These are phyloP conservation scores for Agrocybe pediades DNA, from an alignment of 768 basidiomycete genomes.

Conservation along the genomic window DNA sequence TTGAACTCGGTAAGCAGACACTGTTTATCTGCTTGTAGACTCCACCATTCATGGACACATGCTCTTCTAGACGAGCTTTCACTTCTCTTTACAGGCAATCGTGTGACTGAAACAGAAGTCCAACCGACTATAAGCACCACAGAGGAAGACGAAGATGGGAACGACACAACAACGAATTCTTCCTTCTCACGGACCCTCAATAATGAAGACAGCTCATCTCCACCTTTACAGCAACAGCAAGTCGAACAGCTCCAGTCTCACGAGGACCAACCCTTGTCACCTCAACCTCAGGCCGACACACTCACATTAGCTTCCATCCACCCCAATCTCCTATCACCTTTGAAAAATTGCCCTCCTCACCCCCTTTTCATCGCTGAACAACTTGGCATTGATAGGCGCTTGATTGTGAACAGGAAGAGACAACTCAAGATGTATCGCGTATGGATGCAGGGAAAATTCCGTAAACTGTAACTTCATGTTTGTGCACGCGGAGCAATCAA, in stretches of 20 bases:
- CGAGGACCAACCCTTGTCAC: background rate
- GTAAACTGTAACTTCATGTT: slow-evolving; percentile 51
- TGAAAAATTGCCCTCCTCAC: slow-evolving; percentile 39
- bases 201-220: background rate
- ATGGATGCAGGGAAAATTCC: slow-evolving; percentile 90
- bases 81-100: slow-evolving; percentile 72
- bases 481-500: no score
- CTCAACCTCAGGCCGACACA: slow-evolving; percentile 9
- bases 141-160: slow-evolving; percentile 38
- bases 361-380: slow-evolving; percentile 81
- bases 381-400: slow-evolving; percentile 85
- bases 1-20: slow-evolving; percentile 66
- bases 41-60: background rate
- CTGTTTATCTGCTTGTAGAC: background rate
- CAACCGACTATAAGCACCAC: slow-evolving; percentile 30
- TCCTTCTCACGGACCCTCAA: slow-evolving; percentile 4
- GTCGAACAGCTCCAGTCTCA: background rate
- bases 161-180: slow-evolving; percentile 14
- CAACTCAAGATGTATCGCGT: slow-evolving; percentile 97
- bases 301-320: slow-evolving; percentile 24
- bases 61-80: slow-evolving; percentile 68
- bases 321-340: slow-evolving; percentile 39
- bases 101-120: slow-evolving; percentile 33
- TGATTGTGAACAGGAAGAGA: slow-evolving; percentile 91
- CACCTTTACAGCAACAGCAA: no score